These are phyloP conservation scores for Anacardium occidentale DNA, from an alignment of 345 rosid species.

Conservation along the genomic window DNA sequence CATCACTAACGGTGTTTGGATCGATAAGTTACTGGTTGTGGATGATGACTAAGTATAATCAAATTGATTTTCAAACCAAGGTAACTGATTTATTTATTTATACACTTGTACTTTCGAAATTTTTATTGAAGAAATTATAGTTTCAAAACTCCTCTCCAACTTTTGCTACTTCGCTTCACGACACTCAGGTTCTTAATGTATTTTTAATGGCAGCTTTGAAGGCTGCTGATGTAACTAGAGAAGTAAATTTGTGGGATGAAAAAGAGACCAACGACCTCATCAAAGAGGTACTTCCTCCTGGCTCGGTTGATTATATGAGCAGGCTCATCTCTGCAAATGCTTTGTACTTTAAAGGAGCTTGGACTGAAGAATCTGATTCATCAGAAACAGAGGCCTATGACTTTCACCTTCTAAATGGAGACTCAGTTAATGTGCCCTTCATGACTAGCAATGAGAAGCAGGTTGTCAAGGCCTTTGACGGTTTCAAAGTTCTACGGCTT, in stretches of 20 bases:
- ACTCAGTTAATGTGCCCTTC: constrained; percentile 52
- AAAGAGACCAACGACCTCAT: constrained; percentile 71
- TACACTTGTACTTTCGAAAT: background rate
- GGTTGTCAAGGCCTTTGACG: constrained; percentile 38
- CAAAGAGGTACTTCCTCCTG: constrained; percentile 64
- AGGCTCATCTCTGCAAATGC: constrained; percentile 72
- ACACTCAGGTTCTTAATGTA: background rate
- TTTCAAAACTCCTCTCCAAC: too few species aligned
- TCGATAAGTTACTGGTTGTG: constrained; percentile 52
- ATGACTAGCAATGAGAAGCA: constrained; percentile 81
- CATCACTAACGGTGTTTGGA: constrained; percentile 64
- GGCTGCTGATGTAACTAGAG: constrained; percentile 59
- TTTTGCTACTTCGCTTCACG: background rate
- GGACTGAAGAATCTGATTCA: constrained; percentile 64
- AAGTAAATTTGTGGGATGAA: constrained; percentile 78
- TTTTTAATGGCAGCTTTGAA: constrained; percentile 25
- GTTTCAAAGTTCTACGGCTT: constrained; percentile 71
- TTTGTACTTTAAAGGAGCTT: constrained; percentile 78
- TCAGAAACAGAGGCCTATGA: constrained; percentile 51
- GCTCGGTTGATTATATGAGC: constrained; percentile 51
- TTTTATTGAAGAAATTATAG: background rate
- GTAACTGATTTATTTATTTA: too few species aligned
- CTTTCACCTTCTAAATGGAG: constrained; percentile 61
- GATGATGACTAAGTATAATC: constrained; percentile 49
- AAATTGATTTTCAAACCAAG: constrained; percentile 73